Base-by-base conservation (phyloP, 305 asterid species). In the Fraxinus latifolia region DNA sequence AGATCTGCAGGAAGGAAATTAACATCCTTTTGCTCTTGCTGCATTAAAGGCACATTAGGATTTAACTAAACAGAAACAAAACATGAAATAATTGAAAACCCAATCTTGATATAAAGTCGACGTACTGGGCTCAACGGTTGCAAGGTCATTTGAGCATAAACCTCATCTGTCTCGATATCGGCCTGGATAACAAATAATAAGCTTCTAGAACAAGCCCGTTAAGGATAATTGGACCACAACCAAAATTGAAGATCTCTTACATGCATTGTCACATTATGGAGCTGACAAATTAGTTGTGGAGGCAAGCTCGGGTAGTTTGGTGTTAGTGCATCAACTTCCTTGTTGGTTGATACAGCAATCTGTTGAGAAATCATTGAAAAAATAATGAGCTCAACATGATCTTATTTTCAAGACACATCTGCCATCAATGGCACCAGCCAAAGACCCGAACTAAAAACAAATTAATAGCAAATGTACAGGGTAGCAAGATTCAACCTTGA, bases 1-100 rank as follows among this genome's bases (percentile, higher is more conserved):
- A 93, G 83, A 79, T 93, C 97, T 39, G 91, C 90, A 5, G 97
- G 94, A 83, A 90, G 90, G 72, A 93, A 91, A 0, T 93, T 89
- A 17, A 89, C 88, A 84, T 91, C 94, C 82, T 91, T 92, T 85
- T 93, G 97, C 89, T 91, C 94, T 89, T 93, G 92, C 97, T 93
- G 86, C 86, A 83, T 17, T 14, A 77, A 37, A 58, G 7, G 74
- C 14, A 42, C 36, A n/a, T 62, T 33, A 80, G 27, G 44, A 75
- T 50, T 33, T 34, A 62, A 68, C 6, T 0, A 70, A 80, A 53
- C 15, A 11, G 14, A 11, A 1, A 76, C 3, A 0, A 21, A 50
- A 14, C 2, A 17, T 1, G 19, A 68, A 29, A 42, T 31, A 27
- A 2, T 53, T 67, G 74, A 79, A 2, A 6, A 55, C 34, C 12